Evolutionary conservation across 2,329 filamentous ascomycete genomes (phyloP).

Genomic region (Colletotrichum nymphaeae): DNA sequence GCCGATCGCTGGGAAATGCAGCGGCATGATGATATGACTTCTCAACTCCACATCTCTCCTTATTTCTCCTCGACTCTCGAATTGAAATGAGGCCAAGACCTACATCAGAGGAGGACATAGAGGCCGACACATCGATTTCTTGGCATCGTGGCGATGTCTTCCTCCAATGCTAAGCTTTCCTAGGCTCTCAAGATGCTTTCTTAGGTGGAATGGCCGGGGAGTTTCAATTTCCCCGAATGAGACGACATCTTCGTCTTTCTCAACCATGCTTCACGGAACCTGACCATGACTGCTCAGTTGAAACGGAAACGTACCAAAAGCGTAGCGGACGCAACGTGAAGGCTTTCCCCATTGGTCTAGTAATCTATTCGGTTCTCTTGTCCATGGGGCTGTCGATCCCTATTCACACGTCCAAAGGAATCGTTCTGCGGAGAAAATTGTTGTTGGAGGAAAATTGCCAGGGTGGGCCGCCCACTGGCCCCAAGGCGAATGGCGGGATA

Average conservation of each 20-base stretch:
- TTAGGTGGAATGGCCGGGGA: neutral
- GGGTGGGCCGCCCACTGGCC: neutral
- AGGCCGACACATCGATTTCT: neutral
- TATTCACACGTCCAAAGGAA: neutral
- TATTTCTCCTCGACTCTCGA: neutral
- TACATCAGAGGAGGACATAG: neutral
- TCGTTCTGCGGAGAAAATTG: conserved; percentile 19
- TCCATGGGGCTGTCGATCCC: neutral
- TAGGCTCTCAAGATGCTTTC: neutral
- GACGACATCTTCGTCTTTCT: neutral
- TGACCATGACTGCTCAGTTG: neutral
- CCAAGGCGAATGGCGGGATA: neutral
- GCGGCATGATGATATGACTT: neutral
- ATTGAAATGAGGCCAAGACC: conserved; percentile 1
- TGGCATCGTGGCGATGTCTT: neutral
- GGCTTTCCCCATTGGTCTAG: conserved; percentile 12
- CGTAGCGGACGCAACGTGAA: neutral
- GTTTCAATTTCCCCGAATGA: conserved; percentile 20
- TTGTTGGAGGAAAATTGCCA: conserved; percentile 30
- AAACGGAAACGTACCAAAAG: neutral
- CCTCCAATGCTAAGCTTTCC: neutral
- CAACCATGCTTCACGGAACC: neutral
- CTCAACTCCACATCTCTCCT: neutral
- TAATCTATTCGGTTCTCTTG: conserved; percentile 14
- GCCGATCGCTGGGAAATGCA: neutral